Percentiles rank a stretch among this genome's conserved stretches.
Evolutionary conservation across 1,284 basidiomycete genomes (phyloP).

Genomic region (Cystobasidium sp.): DNA sequence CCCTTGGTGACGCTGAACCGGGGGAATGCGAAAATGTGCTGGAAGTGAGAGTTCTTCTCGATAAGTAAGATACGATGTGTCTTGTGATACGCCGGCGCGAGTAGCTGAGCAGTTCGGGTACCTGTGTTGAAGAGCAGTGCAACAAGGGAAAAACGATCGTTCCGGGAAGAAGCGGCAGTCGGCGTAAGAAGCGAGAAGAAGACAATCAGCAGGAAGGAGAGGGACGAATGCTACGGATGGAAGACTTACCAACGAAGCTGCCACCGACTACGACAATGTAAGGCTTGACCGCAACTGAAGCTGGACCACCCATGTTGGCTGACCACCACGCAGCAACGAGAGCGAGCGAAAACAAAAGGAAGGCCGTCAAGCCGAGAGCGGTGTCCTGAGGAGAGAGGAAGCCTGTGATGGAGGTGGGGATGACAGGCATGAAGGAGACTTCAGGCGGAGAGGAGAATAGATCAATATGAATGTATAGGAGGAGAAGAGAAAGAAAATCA

Average conservation of each 20-base stretch:
- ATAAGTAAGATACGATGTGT: conserved; percentile 49
- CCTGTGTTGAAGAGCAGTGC: conserved; percentile 3
- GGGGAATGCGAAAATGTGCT: conserved; percentile 53
- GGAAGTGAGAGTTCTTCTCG: conserved; percentile 54
- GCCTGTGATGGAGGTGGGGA: neutral
- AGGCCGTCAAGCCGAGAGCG: conserved; percentile 2
- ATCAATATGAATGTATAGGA: neutral
- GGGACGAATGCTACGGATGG: neutral
- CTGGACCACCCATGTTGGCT: conserved; percentile 25
- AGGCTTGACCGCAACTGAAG: conserved; percentile 7
- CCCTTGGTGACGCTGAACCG: conserved; percentile 35
- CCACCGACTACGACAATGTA: conserved; percentile 39
- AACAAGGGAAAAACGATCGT: conserved; percentile 5
- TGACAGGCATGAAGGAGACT: conserved; percentile 7
- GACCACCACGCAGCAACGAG: conserved; percentile 4
- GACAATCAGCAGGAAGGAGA: neutral
- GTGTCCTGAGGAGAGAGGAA: conserved; percentile 6
- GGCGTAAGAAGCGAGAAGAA: neutral
- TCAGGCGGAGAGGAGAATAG: neutral
- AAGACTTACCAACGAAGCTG: conserved; percentile 31
- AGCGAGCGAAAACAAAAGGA: conserved; percentile 12
- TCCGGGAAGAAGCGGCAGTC: neutral
- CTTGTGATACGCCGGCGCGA: conserved; percentile 33
- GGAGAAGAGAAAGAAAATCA: neutral
- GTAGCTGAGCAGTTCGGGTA: conserved; percentile 29